Conservation (phyloP, 2,329 filamentous ascomycete species). For the Calonectria henricotiae region DNA sequence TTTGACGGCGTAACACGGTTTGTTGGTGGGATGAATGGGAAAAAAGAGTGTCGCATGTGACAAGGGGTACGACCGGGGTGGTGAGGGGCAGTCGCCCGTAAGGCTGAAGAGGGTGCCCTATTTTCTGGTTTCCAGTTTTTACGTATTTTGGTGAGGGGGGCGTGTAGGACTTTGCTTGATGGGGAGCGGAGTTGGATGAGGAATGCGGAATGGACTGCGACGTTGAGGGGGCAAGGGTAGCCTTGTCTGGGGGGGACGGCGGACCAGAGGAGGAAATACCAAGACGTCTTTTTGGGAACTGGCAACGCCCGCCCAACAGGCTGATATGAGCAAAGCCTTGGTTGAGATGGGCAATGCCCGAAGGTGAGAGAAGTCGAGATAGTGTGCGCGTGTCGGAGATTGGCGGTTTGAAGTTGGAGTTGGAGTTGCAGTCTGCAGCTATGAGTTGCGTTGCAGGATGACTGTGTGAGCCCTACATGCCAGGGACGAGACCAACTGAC, state of each 20-base stretch:
- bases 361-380: conserved; percentile 4
- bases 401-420: conserved; percentile 7
- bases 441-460: conserved; percentile 26
- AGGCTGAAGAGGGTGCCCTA: conserved; percentile 52
- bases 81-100: conserved; percentile 48
- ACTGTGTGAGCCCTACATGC: conserved; percentile 26
- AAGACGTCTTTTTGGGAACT: background rate
- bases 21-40: conserved; percentile 36
- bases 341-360: conserved; percentile 18
- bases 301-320: background rate
- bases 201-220: conserved; percentile 35
- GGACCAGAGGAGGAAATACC: background rate
- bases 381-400: background rate
- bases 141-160: conserved; percentile 11
- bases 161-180: conserved; percentile 35
- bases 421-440: conserved; percentile 21
- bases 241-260: conserved; percentile 8
- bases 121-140: conserved; percentile 24
- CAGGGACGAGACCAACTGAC: conserved; percentile 25
- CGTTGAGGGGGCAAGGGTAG: conserved; percentile 21
- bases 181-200: conserved; percentile 3
- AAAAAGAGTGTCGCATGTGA: conserved; percentile 34
- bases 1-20: conserved; percentile 28
- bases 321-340: conserved; percentile 9
- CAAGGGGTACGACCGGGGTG: conserved; percentile 44